These are phyloP conservation scores for Fusarium albidum DNA, from an alignment of 2,329 filamentous ascomycete species.

Conservation along the genomic window DNA sequence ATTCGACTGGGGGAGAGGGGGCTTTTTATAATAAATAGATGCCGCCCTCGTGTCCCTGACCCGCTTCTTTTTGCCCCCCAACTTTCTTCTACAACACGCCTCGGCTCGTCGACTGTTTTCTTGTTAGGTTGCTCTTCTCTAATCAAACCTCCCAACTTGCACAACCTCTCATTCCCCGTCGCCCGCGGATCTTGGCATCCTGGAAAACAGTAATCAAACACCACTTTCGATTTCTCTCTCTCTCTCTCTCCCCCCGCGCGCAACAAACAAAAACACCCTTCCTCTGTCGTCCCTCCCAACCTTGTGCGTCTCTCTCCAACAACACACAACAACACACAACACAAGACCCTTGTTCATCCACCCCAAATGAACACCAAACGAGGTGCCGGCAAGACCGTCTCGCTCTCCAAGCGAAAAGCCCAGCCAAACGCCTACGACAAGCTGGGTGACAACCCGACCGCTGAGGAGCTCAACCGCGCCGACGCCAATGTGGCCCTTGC, in stretches of 20 bases:
- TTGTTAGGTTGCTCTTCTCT: slow-evolving; percentile 10
- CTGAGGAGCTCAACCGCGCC: slow-evolving; percentile 47
- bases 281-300: too few species aligned
- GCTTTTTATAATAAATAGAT: slow-evolving; percentile 34
- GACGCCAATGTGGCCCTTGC: slow-evolving; percentile 48
- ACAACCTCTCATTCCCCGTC: not conserved
- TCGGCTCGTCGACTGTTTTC: not conserved
- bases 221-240: too few species aligned
- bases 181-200: too few species aligned
- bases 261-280: not conserved
- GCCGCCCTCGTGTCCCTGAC: slow-evolving; percentile 32
- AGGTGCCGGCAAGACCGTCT: slow-evolving; percentile 42
- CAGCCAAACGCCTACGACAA: slow-evolving; percentile 48
- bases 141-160: slow-evolving; percentile 2
- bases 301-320: not conserved
- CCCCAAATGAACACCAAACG: slow-evolving; percentile 43
- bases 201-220: too few species aligned
- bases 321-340: too few species aligned
- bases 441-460: slow-evolving; percentile 45
- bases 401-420: slow-evolving; percentile 44
- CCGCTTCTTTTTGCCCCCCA: slow-evolving; percentile 30
- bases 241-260: too few species aligned
- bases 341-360: not conserved
- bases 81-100: slow-evolving; percentile 16
- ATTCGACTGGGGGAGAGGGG: not conserved